Evolutionary conservation across 202 grass and related monocot genomes (phyloP).

Genomic region (Dendrocalamus latiflorus): DNA sequence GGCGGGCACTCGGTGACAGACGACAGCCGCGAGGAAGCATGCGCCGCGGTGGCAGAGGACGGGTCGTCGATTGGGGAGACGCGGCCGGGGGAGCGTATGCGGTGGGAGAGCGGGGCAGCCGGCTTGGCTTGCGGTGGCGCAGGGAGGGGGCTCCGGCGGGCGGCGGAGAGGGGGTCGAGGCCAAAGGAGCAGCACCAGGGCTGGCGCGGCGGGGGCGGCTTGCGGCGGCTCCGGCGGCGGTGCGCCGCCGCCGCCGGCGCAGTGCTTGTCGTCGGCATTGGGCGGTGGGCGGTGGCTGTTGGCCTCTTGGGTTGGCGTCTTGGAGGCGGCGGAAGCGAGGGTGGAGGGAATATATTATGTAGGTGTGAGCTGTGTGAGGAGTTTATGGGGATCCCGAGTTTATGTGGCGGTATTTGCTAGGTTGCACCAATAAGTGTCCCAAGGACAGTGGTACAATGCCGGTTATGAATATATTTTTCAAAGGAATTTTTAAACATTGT

Average conservation of each 20-base stretch:
- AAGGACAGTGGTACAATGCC: background rate
- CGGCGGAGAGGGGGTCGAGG: constrained; percentile 48
- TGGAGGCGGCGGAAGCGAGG: background rate
- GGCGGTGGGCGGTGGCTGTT: no score
- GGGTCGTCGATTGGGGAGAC: constrained; percentile 73
- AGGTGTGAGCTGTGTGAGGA: constrained; percentile 17
- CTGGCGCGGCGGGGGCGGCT: constrained; percentile 24
- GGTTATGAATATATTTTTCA: background rate
- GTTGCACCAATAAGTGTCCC: background rate
- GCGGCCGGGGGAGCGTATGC: constrained; percentile 55
- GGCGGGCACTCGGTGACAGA: constrained; percentile 56
- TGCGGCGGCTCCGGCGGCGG: constrained; percentile 23
- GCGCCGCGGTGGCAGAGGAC: constrained; percentile 1
- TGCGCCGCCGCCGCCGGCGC: background rate
- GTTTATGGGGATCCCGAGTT: no score
- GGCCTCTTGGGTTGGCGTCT: constrained; percentile 51
- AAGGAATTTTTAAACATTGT: background rate
- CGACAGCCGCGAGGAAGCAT: constrained; percentile 37
- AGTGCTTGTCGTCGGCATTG: constrained; percentile 43
- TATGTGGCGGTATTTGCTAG: constrained; percentile 22
- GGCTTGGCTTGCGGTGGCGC: constrained; percentile 28
- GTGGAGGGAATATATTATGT: constrained; percentile 10
- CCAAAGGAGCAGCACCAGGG: constrained; percentile 83
- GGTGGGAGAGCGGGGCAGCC: constrained; percentile 35
- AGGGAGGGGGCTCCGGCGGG: constrained; percentile 28